phyloP scores from a whole-genome alignment of 352 stramenopile genomes.

The Pythium sp. region DNA sequence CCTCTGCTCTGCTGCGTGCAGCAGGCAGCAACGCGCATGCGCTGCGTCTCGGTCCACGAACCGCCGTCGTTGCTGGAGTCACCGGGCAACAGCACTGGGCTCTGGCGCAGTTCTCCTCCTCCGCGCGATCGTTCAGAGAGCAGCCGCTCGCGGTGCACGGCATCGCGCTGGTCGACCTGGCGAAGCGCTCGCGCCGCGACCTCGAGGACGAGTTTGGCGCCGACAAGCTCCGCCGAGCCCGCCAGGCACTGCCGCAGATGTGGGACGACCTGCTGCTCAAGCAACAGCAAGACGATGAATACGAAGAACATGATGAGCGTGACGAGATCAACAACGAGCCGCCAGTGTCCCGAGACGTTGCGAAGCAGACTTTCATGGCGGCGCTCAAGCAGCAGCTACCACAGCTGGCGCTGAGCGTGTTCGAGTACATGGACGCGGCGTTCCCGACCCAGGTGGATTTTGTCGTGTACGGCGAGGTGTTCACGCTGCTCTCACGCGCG shows the following conservation, averaged over 20 bases:
- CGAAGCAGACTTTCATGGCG: conserved; percentile 32
- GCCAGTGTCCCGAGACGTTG: conserved; percentile 18
- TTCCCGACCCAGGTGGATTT: conserved; percentile 31
- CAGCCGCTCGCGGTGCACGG: conserved; percentile 13
- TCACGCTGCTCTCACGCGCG: conserved; percentile 26
- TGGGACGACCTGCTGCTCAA: conserved; percentile 25
- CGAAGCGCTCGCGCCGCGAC: conserved; percentile 25
- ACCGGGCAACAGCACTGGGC: neutral
- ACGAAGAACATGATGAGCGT: conserved; percentile 3
- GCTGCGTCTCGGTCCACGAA: neutral
- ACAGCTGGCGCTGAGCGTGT: conserved; percentile 32
- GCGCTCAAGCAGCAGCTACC: conserved; percentile 23
- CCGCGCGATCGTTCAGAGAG: neutral
- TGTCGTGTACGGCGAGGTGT: conserved; percentile 45
- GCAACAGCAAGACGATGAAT: conserved; percentile 2
- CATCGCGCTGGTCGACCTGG: conserved; percentile 32
- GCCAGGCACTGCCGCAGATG: conserved; percentile 22
- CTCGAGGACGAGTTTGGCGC: conserved; percentile 25
- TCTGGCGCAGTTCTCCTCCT: conserved; percentile 1
- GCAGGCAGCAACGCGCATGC: neutral
- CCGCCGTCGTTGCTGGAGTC: neutral
- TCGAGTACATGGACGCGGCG: conserved; percentile 39
- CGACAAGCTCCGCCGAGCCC: conserved; percentile 23
- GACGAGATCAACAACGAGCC: neutral
- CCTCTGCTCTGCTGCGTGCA: neutral